Evolutionary conservation across 176 grass and related monocot genomes (phyloP).

Genomic region (Carex scoparia): DNA sequence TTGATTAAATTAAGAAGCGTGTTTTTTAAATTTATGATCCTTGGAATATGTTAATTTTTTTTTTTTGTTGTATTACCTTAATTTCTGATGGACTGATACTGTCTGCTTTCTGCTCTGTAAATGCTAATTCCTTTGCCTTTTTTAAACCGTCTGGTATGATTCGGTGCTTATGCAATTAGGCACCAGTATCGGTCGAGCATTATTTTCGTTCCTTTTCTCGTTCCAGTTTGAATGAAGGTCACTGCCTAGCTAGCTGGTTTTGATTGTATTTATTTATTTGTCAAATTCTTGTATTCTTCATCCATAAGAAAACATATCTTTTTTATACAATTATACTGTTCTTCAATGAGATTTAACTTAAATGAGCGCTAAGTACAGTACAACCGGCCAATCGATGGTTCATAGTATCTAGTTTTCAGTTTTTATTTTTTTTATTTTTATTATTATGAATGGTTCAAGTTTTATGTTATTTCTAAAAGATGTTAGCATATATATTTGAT

Average conservation of each 20-base stretch:
- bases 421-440: neutral
- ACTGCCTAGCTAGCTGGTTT: neutral
- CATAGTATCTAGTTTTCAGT: neutral
- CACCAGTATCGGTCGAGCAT: neutral
- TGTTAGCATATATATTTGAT: neutral
- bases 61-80: too few species aligned
- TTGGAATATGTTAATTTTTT: neutral
- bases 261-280: neutral
- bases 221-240: neutral
- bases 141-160: neutral
- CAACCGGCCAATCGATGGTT: neutral
- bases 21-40: neutral
- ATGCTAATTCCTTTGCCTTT: neutral
- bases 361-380: neutral
- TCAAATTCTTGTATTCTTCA: neutral
- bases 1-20: neutral
- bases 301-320: neutral
- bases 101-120: neutral
- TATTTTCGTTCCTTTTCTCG: neutral
- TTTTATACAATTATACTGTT: neutral
- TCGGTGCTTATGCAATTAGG: neutral
- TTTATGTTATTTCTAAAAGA: too few species aligned
- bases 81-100: too few species aligned
- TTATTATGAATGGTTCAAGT: too few species aligned
- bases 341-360: neutral